A percentile compares a stretch with the other conserved stretches of the same genome.
Evolutionary conservation across 2,329 filamentous ascomycete species (phyloP).

Genomic region (Neonectria ditissima): DNA sequence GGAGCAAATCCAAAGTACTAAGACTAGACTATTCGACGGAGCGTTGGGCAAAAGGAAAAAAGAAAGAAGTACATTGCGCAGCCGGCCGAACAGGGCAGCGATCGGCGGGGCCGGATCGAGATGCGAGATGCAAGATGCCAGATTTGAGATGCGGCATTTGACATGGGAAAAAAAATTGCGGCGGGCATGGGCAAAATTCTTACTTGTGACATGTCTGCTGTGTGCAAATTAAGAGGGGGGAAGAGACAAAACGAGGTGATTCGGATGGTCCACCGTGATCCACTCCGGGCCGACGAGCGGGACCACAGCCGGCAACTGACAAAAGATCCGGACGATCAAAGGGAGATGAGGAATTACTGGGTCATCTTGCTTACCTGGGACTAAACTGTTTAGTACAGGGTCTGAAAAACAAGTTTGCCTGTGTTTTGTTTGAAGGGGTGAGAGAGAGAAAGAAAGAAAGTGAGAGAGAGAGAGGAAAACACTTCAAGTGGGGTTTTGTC

Average conservation of each 20-base stretch:
- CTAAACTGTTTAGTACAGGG: not conserved
- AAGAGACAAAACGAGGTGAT: not conserved
- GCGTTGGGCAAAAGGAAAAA: not conserved
- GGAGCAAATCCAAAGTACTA: too few species aligned
- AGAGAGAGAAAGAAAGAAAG: not conserved
- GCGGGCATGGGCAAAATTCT: not conserved
- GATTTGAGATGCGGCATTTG: conserved; percentile 19
- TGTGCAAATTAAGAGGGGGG: not conserved
- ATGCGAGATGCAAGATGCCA: conserved; percentile 13
- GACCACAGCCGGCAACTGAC: not conserved
- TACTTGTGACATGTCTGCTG: not conserved
- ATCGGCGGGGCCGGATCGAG: conserved; percentile 8
- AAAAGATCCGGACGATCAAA: not conserved
- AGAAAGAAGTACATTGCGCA: not conserved
- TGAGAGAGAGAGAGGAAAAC: not conserved
- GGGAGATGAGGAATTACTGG: not conserved
- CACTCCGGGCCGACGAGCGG: not conserved
- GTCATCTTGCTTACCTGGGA: not conserved
- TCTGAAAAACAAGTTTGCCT: too few species aligned
- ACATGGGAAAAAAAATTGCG: conserved; percentile 17
- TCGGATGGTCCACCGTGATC: not conserved
- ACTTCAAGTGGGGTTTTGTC: not conserved
- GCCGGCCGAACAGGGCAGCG: not conserved
- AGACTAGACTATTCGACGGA: not conserved
- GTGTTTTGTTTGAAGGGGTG: not conserved